phyloP scores from a whole-genome alignment of 257 asterid genomes.

The Prunella vulgaris region DNA sequence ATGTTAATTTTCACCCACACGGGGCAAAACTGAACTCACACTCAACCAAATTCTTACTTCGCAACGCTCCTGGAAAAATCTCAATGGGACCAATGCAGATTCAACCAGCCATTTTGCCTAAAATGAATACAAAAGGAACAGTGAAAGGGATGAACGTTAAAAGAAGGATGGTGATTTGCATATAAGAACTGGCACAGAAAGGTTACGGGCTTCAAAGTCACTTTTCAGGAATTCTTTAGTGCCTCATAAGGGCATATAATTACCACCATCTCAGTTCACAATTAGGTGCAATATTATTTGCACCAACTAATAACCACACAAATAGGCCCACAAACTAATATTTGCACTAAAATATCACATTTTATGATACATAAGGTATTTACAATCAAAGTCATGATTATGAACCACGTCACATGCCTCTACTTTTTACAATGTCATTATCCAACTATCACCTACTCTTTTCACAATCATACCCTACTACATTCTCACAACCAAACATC shows the following conservation, averaged over 20 bases:
- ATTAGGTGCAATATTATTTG: neutral
- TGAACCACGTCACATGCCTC: too few relatives aligned
- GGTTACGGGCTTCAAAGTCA: neutral
- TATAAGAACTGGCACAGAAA: neutral
- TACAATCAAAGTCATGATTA: too few relatives aligned
- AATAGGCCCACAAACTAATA: neutral
- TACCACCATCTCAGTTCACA: neutral
- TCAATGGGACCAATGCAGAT: constrained; percentile 84
- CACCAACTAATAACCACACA: neutral
- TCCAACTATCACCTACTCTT: too few relatives aligned
- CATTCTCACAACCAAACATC: too few relatives aligned
- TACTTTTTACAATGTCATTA: too few relatives aligned
- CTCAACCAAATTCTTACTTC: constrained; percentile 53
- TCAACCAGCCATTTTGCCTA: constrained; percentile 99
- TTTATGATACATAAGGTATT: neutral
- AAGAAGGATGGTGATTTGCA: neutral
- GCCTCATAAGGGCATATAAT: constrained; percentile 1
- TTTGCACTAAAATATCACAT: neutral
- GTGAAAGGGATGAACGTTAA: neutral
- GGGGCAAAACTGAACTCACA: constrained; percentile 10
- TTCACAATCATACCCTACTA: too few relatives aligned
- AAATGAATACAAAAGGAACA: constrained; percentile 10
- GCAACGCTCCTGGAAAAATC: constrained; percentile 95
- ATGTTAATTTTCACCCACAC: neutral
- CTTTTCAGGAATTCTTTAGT: constrained; percentile 4